Evolutionary conservation across 352 stramenopile genomes (phyloP).

Genomic region (Globisporangium alternatum): DNA sequence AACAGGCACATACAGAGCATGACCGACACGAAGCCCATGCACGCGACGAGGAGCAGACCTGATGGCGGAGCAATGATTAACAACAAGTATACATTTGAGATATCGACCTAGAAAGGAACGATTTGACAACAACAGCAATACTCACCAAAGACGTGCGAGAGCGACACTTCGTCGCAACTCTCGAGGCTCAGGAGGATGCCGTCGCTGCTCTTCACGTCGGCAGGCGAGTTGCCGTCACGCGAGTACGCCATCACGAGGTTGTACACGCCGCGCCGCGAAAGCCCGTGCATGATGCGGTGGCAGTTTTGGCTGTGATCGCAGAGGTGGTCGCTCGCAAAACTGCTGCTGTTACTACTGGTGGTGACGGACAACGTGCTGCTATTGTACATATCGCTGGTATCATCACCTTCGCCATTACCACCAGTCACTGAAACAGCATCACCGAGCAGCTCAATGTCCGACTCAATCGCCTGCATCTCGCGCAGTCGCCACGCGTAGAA

Average conservation of each 20-base stretch:
- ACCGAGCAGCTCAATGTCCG: slow-evolving; percentile 5
- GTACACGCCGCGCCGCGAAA: slow-evolving; percentile 37
- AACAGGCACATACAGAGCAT: slow-evolving; percentile 40
- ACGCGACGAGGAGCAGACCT: slow-evolving; percentile 39
- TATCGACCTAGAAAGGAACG: neutral
- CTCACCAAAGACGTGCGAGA: slow-evolving; percentile 39
- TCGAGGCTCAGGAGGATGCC: slow-evolving; percentile 30
- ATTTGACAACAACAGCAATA: neutral
- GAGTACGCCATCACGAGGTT: slow-evolving; percentile 42
- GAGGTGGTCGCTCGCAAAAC: slow-evolving; percentile 14
- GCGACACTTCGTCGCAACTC: slow-evolving; percentile 38
- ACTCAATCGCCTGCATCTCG: slow-evolving; percentile 17
- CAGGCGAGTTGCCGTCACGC: slow-evolving; percentile 4
- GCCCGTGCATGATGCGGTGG: slow-evolving; percentile 29
- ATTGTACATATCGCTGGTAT: neutral
- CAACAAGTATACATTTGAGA: neutral
- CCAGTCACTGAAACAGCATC: neutral
- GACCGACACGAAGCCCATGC: slow-evolving; percentile 42
- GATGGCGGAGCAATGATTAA: neutral
- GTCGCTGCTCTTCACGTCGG: slow-evolving; percentile 7
- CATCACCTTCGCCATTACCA: neutral
- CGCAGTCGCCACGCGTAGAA: slow-evolving; percentile 18
- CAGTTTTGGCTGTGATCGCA: slow-evolving; percentile 33
- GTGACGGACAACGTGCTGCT: neutral
- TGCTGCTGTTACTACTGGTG: neutral